A percentile compares a stretch with the other conserved stretches of the same genome.
phyloP scores from a whole-genome alignment of 148 eudicot species.

The Nepenthes mirabilis region DNA sequence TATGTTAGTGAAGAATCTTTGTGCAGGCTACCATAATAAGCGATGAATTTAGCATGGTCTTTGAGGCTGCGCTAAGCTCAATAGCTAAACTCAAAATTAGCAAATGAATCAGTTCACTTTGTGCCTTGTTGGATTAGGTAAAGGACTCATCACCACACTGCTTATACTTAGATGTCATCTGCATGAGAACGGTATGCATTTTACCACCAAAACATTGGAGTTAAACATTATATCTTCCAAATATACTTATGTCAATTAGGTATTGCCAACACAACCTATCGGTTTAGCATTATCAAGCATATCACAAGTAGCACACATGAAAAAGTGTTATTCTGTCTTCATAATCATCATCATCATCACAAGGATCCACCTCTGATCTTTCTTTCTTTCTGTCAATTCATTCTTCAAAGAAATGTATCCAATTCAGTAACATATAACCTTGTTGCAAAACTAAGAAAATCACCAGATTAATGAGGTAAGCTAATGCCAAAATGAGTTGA shows the following conservation, averaged over 20 bases:
- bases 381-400: too few relatives aligned
- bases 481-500: too few relatives aligned
- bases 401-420: too few relatives aligned
- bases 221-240: neutral
- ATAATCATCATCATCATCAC: too few relatives aligned
- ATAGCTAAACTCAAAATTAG: constrained; percentile 12
- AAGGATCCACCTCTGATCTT: too few relatives aligned
- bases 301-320: neutral
- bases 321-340: too few relatives aligned
- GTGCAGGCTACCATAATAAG: constrained; percentile 4
- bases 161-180: constrained; percentile 12
- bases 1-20: neutral
- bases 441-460: neutral
- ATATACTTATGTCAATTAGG: neutral
- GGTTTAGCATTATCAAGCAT: too few relatives aligned
- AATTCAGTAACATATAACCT: too few relatives aligned
- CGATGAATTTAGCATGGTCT: constrained; percentile 1
- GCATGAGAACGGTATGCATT: constrained; percentile 1
- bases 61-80: constrained; percentile 11
- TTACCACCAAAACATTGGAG: neutral
- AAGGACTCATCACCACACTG: constrained; percentile 11
- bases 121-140: constrained; percentile 9
- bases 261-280: too few relatives aligned
- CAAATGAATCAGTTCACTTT: constrained; percentile 16
- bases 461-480: too few relatives aligned